A percentile compares a stretch with the other conserved stretches of the same genome.
phyloP scores from a whole-genome alignment of 192 early-diverging fungal genomes.

The Paraglomus occultum region DNA sequence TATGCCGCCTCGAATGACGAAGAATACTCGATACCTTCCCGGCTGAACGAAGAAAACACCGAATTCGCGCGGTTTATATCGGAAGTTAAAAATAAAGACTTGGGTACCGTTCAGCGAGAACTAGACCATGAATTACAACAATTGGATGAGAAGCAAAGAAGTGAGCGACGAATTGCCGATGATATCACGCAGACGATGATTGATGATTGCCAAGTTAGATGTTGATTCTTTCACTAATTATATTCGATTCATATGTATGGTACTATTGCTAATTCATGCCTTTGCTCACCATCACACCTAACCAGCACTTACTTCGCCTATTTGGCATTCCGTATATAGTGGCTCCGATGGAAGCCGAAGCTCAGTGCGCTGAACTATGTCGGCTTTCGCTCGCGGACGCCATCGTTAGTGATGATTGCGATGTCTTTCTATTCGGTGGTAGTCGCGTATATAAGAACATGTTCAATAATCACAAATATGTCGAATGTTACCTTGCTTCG shows the following conservation, averaged over 20 bases:
- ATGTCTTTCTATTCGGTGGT: slow-evolving; percentile 94
- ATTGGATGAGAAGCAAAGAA: slow-evolving; percentile 48
- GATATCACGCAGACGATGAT: slow-evolving; percentile 73
- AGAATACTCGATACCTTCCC: slow-evolving; percentile 44
- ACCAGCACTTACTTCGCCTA: slow-evolving; percentile 71
- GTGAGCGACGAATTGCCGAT: slow-evolving; percentile 58
- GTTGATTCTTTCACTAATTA: not conserved
- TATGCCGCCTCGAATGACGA: slow-evolving; percentile 45
- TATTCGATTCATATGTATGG: slow-evolving; percentile 6
- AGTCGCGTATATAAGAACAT: slow-evolving; percentile 85
- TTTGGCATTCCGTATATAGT: slow-evolving; percentile 95
- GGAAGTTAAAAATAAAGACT: slow-evolving; percentile 40
- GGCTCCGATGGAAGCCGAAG: slow-evolving; percentile 97
- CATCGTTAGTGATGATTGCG: slow-evolving; percentile 95
- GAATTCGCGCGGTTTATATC: slow-evolving; percentile 71
- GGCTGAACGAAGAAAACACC: slow-evolving; percentile 47
- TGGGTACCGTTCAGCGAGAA: slow-evolving; percentile 40
- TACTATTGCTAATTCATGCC: not conserved
- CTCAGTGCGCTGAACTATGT: slow-evolving; percentile 84
- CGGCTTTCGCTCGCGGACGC: slow-evolving; percentile 76
- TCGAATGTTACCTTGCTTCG: slow-evolving; percentile 75
- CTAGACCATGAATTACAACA: slow-evolving; percentile 52
- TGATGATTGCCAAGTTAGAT: slow-evolving; percentile 59
- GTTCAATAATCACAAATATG: slow-evolving; percentile 87
- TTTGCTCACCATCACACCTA: slow-evolving; percentile 3